Conservation (phyloP, 192 early-diverging fungal genomes). For the Backusella circina region DNA sequence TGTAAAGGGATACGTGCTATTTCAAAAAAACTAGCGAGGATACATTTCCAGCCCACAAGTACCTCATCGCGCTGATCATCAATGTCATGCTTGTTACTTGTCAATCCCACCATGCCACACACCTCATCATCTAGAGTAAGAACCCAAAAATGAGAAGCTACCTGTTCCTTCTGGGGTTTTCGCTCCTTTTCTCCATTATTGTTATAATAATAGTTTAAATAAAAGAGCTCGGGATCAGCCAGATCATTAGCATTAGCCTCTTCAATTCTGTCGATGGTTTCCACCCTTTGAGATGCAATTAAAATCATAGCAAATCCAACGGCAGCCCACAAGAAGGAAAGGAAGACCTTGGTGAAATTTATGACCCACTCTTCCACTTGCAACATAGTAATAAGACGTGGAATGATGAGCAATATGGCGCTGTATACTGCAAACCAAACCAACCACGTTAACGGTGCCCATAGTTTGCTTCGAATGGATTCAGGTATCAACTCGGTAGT, state of each 20-base stretch:
- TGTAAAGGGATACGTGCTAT: not conserved
- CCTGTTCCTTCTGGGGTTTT: slow-evolving; percentile 5
- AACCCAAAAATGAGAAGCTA: slow-evolving; percentile 32
- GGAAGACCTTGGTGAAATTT: not conserved
- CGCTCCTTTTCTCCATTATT: slow-evolving; percentile 13
- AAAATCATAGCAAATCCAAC: slow-evolving; percentile 21
- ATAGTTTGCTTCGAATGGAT: slow-evolving; percentile 15
- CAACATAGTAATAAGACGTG: not conserved
- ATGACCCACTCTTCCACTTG: slow-evolving; percentile 1
- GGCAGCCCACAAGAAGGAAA: slow-evolving; percentile 8
- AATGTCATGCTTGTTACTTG: slow-evolving; percentile 9
- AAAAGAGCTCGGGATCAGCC: slow-evolving; percentile 25
- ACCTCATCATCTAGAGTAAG: slow-evolving; percentile 21
- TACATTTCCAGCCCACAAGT: slow-evolving; percentile 4
- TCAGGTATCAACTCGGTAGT: slow-evolving; percentile 21
- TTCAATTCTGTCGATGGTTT: slow-evolving; percentile 16
- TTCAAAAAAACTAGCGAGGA: slow-evolving; percentile 3
- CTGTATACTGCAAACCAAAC: slow-evolving; percentile 8
- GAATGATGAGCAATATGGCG: slow-evolving; percentile 4
- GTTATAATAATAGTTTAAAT: slow-evolving; percentile 20
- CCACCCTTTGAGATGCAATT: slow-evolving; percentile 16
- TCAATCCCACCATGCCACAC: slow-evolving; percentile 28
- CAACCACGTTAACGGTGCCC: slow-evolving; percentile 14
- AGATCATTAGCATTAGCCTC: slow-evolving; percentile 21
- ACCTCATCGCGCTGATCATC: not conserved